phyloP scores from a whole-genome alignment of 441 rosid species.

The Eruca vesicaria region DNA sequence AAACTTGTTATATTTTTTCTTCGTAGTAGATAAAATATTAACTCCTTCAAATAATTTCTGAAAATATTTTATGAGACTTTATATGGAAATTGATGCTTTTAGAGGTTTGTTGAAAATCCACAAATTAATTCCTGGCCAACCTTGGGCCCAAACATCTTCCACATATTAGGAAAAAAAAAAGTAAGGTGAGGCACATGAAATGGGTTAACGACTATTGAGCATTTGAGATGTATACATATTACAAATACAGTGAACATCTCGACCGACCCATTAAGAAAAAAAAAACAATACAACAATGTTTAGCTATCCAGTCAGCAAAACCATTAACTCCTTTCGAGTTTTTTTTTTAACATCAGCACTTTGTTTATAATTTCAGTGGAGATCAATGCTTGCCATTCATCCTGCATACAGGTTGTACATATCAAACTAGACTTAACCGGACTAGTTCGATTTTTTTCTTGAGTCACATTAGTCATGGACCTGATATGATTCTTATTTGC shows the following conservation, averaged over 20 bases:
- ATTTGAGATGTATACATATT: not conserved
- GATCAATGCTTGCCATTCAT: not conserved
- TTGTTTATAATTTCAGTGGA: not conserved
- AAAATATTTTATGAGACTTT: not conserved
- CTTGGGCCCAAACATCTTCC: not conserved
- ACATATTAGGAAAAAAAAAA: not conserved
- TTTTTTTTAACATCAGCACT: not conserved
- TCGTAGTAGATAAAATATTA: not conserved
- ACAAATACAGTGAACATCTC: not conserved
- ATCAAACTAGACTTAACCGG: not conserved
- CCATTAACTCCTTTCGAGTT: not conserved
- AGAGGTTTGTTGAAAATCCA: not conserved
- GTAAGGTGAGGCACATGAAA: not conserved
- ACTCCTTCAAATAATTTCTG: not conserved
- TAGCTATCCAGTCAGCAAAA: constrained; percentile 3
- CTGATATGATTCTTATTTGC: not conserved
- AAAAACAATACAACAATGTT: not conserved
- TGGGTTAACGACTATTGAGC: constrained; percentile 1
- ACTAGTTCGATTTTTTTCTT: not conserved
- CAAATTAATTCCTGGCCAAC: not conserved
- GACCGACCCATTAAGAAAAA: not conserved
- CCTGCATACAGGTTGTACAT: not conserved
- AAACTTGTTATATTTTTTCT: not conserved
- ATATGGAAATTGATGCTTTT: not conserved
- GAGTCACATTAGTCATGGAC: not conserved